Base-by-base conservation (phyloP, 2,329 filamentous ascomycete genomes). In the Alternaria ventricosa region DNA sequence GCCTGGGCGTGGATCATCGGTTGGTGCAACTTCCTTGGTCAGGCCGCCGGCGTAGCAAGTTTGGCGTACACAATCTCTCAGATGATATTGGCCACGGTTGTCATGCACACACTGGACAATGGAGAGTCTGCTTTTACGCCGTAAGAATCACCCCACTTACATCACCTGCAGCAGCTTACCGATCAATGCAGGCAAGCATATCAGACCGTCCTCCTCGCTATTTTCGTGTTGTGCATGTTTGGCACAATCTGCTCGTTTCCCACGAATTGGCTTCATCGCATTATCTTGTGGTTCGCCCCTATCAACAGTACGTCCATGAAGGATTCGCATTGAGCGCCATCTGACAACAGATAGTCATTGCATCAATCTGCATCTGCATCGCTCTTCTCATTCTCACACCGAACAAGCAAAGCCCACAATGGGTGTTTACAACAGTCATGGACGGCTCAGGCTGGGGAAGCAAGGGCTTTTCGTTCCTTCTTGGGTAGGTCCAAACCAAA, bases 1-100 rank as follows among this genome's bases (percentile, higher is more conserved):
- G 84, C 89, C 12, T 89, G 87, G 82, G 85, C 87, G 0, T 90
- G 88, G 88, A 81, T 89, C 46, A 87, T 89, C 59, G 88, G 88
- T n/a, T 90, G 88, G 88, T 88, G 87, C 72, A 90, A 90, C 67
- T 84, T 90, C 30, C 82, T 90, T 1, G 88, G 88, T 8, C 88
- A 90, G 76, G 88, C 87, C 8, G 86, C 87, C 12, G 88, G 88
- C 41, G 87, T 89, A 12, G 87, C 87, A 10, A 88, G 87, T 72
- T 83, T 90, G 47, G 87, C 85, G 18, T 90, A 89, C 63, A 88
- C 87, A 0, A 86, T 90, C 51, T 85, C 86, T 18, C 88, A 90
- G 72, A 89, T 90, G 87, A 82, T 90, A 41, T 79, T 90, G 33
- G 88, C 88, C 6, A 84, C 84, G 22, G 85, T 81, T 1, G 88